A percentile compares a stretch with the other conserved stretches of the same genome.
These are phyloP conservation scores for bread wheat (Triticum aestivum) DNA, from an alignment of 176 grass and related monocot genomes.

Conservation along the genomic window IWGSC_CS_RefSeq_v2.1 NC_057808.1:332481525-332482024, in stretches of 20 bases:
- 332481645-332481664: not conserved
- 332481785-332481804: not conserved
- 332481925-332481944: not conserved
- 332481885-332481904: not conserved
- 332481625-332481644: not conserved
- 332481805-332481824: constrained; percentile 6
- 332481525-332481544: not conserved
- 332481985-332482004: not conserved
- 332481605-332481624: not conserved
- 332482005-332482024: not conserved
- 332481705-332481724: constrained; percentile 11
- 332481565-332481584: not conserved
- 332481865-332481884: not conserved
- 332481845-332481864: not conserved
- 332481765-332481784: not conserved
- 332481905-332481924: constrained; percentile 7
- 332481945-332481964: not conserved
- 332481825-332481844: constrained; percentile 4
- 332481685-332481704: not conserved
- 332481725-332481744: not conserved
- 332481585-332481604: not conserved
- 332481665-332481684: constrained; percentile 22
- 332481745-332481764: not conserved
- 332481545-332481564: not conserved
- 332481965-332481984: not conserved